Conservation (phyloP, 2,329 filamentous ascomycete genomes). For the Colletotrichum sp. region DNA sequence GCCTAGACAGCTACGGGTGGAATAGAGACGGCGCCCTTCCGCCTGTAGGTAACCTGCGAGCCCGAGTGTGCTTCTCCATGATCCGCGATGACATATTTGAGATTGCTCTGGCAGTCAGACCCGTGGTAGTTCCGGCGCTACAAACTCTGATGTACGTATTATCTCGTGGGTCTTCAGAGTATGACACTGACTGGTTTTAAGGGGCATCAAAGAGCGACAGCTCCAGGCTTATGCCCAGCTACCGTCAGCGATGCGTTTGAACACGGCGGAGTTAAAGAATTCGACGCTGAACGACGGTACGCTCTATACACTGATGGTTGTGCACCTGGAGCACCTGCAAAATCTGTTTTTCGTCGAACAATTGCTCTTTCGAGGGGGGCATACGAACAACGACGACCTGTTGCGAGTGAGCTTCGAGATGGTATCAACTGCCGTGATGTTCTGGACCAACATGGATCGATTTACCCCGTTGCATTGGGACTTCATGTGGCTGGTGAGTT, state of each 20-base stretch:
- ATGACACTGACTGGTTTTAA: neutral
- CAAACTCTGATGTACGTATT: neutral
- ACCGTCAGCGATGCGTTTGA: neutral
- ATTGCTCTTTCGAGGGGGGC: neutral
- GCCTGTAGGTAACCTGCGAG: neutral
- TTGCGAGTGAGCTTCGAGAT: constrained; percentile 47
- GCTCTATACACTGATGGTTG: neutral
- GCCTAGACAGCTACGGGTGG: neutral
- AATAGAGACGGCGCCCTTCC: neutral
- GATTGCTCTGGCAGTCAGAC: neutral
- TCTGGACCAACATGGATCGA: constrained; percentile 54
- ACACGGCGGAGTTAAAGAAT: neutral
- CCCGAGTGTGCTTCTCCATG: neutral
- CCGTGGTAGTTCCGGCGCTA: neutral
- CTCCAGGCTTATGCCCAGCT: neutral
- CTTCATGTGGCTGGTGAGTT: neutral
- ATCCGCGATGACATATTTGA: neutral
- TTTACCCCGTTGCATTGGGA: constrained; percentile 30
- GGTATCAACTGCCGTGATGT: constrained; percentile 46
- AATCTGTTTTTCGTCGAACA: neutral
- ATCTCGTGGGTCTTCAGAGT: neutral
- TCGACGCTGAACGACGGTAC: neutral
- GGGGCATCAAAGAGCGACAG: neutral
- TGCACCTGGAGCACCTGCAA: neutral
- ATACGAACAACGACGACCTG: neutral